Base-by-base conservation (phyloP, 495 filamentous ascomycete genomes). In the Thermochaetoides thermophila region DNA sequence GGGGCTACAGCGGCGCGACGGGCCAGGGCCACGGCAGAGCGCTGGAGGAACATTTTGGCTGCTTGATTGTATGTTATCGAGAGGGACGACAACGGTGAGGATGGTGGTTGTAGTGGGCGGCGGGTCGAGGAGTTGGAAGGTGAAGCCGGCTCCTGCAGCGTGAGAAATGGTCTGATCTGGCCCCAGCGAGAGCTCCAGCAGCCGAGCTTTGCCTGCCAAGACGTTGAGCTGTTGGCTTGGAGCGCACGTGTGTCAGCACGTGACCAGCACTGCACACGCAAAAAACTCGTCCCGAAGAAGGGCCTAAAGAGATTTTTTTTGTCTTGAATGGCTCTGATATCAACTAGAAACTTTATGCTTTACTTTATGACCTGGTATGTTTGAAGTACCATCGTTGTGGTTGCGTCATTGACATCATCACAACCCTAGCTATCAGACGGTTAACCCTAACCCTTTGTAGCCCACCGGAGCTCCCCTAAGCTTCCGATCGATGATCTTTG, bases 1-100 rank as follows among this genome's bases (percentile, higher is more conserved):
- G 74, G 70, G 42, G 67, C 58, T 50, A 69, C 59, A 43, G 72
- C 72, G 35, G 72, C 72, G 49, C 81, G 81, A 59, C 78, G 71
- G 38, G 73, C 76, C 44, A 78, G 66, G 49, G 73, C 68, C 46
- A 81, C 56, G 49, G 73, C 80, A 44, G 82, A 73, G 58, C 84
- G 81, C 62, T 81, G 77, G 53, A 89, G 64, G 60, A 87, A 81
- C 81, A 87, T 89, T 64, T 61, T 66, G 61, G 34, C 31, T 34
- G 43, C 31, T 31, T 39, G 34, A 39, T 39, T 38, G 39, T 44
- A 38, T 48, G 38, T 44, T 48, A 35, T 38, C 38, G 16, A 24
- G 16, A 25, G 21, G 18, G 32, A 7, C 4, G 32, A 25, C 35
- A 38, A 31, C 7, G 17, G 29, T 32, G 14, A 32, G 36, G 32